These are phyloP conservation scores for Begonia loranthoides DNA, from an alignment of 306 rosid genomes.

Conservation along the genomic window DNA sequence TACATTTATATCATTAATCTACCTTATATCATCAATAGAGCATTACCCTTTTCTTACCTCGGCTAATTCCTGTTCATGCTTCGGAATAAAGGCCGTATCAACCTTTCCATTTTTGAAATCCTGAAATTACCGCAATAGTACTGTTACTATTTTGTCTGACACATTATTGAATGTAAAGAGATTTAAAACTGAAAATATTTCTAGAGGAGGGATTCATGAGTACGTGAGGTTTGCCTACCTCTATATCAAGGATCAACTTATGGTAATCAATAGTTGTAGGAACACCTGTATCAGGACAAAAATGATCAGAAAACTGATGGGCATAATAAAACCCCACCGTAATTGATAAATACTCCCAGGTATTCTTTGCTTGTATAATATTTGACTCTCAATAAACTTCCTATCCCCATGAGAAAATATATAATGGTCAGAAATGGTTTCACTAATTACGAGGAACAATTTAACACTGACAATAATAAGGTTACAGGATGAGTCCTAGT, in stretches of 20 bases:
- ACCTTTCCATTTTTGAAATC: conserved; percentile 88
- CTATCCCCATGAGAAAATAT: too few species aligned
- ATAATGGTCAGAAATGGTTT: too few species aligned
- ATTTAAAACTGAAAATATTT: too few species aligned
- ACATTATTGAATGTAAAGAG: neutral
- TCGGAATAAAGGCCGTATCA: conserved; percentile 92
- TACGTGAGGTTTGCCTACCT: conserved; percentile 26
- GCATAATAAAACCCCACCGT: too few species aligned
- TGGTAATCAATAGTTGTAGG: conserved; percentile 99
- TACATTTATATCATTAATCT: neutral
- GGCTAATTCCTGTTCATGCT: conserved; percentile 74
- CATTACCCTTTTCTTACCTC: conserved; percentile 34
- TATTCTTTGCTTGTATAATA: too few species aligned
- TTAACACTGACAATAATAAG: too few species aligned
- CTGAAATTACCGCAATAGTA: conserved; percentile 20
- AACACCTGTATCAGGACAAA: conserved; percentile 38
- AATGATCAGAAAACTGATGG: conserved; percentile 2
- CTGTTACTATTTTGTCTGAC: neutral
- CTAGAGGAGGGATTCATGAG: neutral
- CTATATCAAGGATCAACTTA: conserved; percentile 85
- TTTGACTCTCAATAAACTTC: too few species aligned
- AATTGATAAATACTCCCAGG: too few species aligned
- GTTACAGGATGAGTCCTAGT: too few species aligned
- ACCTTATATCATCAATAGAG: neutral
- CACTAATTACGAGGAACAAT: too few species aligned